Conservation (phyloP, 257 asterid species). For the Pogostemon cablin region DNA sequence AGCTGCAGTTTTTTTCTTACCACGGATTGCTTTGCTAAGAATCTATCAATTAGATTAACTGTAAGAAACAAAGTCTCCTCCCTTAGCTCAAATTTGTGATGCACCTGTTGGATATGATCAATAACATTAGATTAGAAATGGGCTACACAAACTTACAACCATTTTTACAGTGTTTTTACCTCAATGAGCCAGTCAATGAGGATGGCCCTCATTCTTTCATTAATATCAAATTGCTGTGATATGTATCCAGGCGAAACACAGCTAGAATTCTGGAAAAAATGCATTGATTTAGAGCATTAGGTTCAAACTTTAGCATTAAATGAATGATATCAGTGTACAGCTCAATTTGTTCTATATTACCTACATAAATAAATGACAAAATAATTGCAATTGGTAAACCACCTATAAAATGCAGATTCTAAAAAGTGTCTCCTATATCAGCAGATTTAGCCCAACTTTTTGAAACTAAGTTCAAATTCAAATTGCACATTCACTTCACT, state of each 20-base stretch:
- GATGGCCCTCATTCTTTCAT: constrained; percentile 84
- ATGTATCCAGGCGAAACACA: constrained; percentile 85
- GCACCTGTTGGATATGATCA: constrained; percentile 58
- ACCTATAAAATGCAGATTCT: neutral
- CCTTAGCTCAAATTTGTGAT: constrained; percentile 88
- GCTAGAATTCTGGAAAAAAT: constrained; percentile 55
- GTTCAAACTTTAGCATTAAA: constrained; percentile 16
- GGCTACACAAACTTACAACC: neutral
- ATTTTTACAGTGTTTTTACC: constrained; percentile 40
- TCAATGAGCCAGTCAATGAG: constrained; percentile 94
- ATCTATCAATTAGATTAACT: constrained; percentile 79
- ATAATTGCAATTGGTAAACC: neutral
- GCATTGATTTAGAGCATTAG: neutral
- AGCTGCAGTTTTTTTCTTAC: constrained; percentile 89
- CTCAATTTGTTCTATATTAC: constrained; percentile 19
- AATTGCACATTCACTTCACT: constrained; percentile 17
- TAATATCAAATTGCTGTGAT: constrained; percentile 77
- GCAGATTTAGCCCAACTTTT: constrained; percentile 20
- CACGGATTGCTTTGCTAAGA: constrained; percentile 73
- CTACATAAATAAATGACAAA: neutral
- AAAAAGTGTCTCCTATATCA: too few relatives aligned
- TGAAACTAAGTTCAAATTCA: constrained; percentile 30
- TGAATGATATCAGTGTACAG: constrained; percentile 4
- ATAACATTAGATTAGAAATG: neutral
- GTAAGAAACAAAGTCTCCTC: constrained; percentile 84